Percentiles rank a stretch among this genome's conserved stretches.
Conservation (phyloP, 148 eudicot species). For the Talinum fruticosum region DNA sequence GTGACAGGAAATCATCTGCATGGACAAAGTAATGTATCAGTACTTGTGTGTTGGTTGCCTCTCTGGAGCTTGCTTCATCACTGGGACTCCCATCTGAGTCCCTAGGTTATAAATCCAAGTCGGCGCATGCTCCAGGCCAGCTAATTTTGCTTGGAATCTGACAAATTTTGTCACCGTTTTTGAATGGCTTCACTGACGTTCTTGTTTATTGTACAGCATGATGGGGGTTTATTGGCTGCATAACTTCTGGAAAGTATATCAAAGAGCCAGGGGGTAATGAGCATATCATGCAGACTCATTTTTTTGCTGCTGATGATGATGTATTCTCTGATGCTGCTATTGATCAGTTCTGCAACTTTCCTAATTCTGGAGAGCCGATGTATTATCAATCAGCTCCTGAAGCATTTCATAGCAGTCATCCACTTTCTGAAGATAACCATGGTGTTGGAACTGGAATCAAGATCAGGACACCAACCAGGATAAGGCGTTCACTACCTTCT, state of each 20-base stretch:
- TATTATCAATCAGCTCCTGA: background rate
- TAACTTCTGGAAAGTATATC: background rate
- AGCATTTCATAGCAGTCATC: background rate
- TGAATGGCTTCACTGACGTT: conserved; percentile 18
- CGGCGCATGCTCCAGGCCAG: background rate
- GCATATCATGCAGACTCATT: conserved; percentile 14
- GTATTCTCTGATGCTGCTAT: conserved; percentile 39
- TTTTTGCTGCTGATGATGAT: conserved; percentile 20
- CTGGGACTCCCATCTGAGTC: background rate
- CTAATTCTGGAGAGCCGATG: conserved; percentile 17
- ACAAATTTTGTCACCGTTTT: background rate
- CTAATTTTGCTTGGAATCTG: background rate
- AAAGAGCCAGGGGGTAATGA: conserved; percentile 6
- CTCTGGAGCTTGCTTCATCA: background rate
- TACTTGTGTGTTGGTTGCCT: too few species aligned
- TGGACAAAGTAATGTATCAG: background rate
- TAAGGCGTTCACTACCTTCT: conserved; percentile 13
- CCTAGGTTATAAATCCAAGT: background rate
- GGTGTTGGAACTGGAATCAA: conserved; percentile 42
- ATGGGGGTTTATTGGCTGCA: conserved; percentile 22
- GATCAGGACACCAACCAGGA: conserved; percentile 30
- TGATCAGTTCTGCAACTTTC: conserved; percentile 26
- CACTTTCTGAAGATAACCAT: conserved; percentile 20
- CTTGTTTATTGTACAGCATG: conserved; percentile 33
- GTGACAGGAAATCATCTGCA: background rate